Conservation (phyloP, 169 alveolate species). For the Cryptosporidium andersoni region DNA sequence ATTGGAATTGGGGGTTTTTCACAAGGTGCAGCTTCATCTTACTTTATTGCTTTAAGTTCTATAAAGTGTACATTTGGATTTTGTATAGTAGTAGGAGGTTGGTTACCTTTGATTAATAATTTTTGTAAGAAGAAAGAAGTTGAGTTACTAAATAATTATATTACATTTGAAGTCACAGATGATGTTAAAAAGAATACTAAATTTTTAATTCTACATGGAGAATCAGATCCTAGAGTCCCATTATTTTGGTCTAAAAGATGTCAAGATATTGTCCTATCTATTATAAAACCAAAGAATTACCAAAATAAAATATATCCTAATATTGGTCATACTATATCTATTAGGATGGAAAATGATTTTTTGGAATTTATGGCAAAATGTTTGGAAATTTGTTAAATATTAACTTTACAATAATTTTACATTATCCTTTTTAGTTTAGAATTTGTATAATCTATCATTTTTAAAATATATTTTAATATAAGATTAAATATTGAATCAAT, state of each 20-base stretch:
- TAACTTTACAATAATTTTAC: neutral
- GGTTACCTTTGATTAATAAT: constrained; percentile 55
- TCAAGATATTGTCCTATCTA: constrained; percentile 6
- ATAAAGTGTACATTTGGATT: constrained; percentile 38
- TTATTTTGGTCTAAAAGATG: constrained; percentile 31
- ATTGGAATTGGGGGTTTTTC: constrained; percentile 61
- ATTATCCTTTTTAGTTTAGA: neutral
- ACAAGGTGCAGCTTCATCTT: constrained; percentile 40
- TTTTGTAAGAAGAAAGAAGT: constrained; percentile 32
- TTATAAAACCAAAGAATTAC: constrained; percentile 33
- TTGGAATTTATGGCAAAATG: constrained; percentile 25
- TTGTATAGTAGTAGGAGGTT: constrained; percentile 61
- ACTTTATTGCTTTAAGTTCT: constrained; percentile 36
- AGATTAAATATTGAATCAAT: neutral
- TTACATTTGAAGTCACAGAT: constrained; percentile 38
- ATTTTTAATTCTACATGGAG: constrained; percentile 58
- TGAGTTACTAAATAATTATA: constrained; percentile 4
- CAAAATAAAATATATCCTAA: constrained; percentile 38
- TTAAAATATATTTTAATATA: neutral
- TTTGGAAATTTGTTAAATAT: neutral
- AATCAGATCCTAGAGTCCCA: constrained; percentile 48
- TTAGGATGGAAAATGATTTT: constrained; percentile 21
- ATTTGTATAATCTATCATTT: neutral
- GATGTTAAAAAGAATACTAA: constrained; percentile 20
- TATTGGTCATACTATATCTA: constrained; percentile 46